Evolutionary conservation across 352 stramenopile species (phyloP), one percentile per base, ranked within the genome.

Genomic region (Phytophthora europaea): DNA sequence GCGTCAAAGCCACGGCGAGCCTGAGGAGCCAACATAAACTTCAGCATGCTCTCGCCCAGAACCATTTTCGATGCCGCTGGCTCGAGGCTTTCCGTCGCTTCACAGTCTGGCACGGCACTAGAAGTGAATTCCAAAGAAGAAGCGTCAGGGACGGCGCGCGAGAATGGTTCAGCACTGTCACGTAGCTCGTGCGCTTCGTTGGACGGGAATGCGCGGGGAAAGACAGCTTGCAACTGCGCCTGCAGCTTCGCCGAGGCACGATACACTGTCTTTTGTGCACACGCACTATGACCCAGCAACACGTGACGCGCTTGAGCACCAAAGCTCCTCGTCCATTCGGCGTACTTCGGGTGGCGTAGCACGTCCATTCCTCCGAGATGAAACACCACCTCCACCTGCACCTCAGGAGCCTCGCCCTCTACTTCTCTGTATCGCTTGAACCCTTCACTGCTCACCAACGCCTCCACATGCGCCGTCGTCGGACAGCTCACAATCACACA

Each of bases 1-100:
- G 73, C 62, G 33, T 95, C 87, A 47, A 94, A 87, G 0, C 90
- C 88, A 18, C 85, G 90, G 12, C 88, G 89, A 58, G 76, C 75
- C 15, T 80, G 58, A 34, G 88, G 90, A 16, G 79, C 70, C 26
- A 95, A 23, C 22, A 79, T 84, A 61, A 89, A 94, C 61, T 84
- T 89, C 18, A 96, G 80, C 84, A 96, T 85, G 48, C 84, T 90
- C 71, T 94, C 84, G 10, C 78, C 88, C 0, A 92, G 55, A 28
- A 91, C 63, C 5, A 82, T 55, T 22, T 76, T 74, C n/a, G 82
- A 76, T 26, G 70, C 52, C 64, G 63, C 20, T 36, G 51, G n/a
- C n/a, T 64, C 50, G 7, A 22, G 47, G 26, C 2, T 48, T 12
- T 62, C 63, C 0, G 40, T 45, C 13, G 58, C 45, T 36, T 65